A percentile compares a stretch with the other conserved stretches of the same genome.
Evolutionary conservation across 2,329 filamentous ascomycete genomes (phyloP).

Genomic region (Colletotrichum phormii): DNA sequence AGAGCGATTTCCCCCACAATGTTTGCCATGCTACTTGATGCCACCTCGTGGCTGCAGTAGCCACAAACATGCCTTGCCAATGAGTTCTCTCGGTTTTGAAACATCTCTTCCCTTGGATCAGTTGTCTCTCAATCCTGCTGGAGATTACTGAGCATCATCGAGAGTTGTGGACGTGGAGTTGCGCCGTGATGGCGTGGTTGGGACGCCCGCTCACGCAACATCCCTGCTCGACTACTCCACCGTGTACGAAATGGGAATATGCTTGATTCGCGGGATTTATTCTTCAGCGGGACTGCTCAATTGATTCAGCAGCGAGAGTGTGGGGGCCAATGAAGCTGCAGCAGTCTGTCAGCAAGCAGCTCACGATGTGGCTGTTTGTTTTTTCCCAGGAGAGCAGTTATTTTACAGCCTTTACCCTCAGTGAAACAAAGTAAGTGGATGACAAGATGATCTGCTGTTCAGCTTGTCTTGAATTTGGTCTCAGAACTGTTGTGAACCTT

Average conservation of each 20-base stretch:
- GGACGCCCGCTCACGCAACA: no score
- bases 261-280: neutral
- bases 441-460: no score
- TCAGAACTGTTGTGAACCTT: no score
- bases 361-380: neutral
- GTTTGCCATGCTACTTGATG: neutral
- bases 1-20: neutral
- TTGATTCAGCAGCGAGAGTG: neutral
- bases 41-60: neutral
- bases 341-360: neutral
- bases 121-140: no score
- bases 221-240: no score
- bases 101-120: no score
- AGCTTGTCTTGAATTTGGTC: no score
- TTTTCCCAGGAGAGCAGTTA: neutral
- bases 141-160: no score
- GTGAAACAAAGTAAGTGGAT: no score
- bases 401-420: neutral
- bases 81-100: neutral
- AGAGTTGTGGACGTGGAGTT: no score
- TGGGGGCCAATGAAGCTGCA: neutral
- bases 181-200: no score
- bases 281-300: neutral
- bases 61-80: neutral
- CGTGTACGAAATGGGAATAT: neutral